phyloP scores from a whole-genome alignment of 805 yeast species.

The Limtongia smithiae region DNA sequence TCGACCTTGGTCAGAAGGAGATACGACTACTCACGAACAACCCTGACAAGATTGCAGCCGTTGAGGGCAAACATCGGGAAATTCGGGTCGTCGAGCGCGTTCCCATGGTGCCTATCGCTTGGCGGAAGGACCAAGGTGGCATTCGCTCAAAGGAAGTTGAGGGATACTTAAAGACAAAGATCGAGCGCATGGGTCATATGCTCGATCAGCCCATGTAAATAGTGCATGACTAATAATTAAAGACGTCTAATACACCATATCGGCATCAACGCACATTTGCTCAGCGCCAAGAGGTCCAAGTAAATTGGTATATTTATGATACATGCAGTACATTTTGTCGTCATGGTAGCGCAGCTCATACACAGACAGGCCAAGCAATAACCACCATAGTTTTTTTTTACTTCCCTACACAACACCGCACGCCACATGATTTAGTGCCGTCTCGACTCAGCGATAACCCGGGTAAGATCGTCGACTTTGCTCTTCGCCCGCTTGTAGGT shows the following conservation, averaged over 20 bases:
- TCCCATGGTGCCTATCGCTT: conserved; percentile 95
- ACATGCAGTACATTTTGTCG: too few species aligned
- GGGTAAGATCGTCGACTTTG: conserved; percentile 98
- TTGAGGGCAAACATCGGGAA: conserved; percentile 75
- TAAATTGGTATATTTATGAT: too few species aligned
- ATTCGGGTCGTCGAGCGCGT: conserved; percentile 81
- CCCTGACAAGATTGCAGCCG: conserved; percentile 93
- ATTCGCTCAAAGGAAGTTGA: conserved; percentile 83
- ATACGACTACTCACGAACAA: conserved; percentile 85
- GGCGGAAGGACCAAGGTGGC: conserved; percentile 67
- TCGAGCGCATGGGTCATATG: conserved; percentile 96
- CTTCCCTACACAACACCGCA: not conserved
- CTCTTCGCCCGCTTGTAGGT: conserved; percentile 99
- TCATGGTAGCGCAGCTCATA: too few species aligned
- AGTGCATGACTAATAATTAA: not conserved
- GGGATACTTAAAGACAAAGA: conserved; percentile 80
- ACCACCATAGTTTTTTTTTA: conserved; percentile 5
- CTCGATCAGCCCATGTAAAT: conserved; percentile 43
- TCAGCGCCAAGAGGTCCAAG: too few species aligned
- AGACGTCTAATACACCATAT: not conserved
- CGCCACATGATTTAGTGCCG: too few species aligned
- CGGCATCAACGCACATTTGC: too few species aligned
- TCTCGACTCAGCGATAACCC: conserved; percentile 29
- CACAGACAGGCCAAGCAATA: too few species aligned
- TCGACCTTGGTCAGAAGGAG: conserved; percentile 71